Percentiles rank a stretch among this genome's conserved stretches.
These are phyloP conservation scores for Trichoderma sp. DNA, from an alignment of 2,329 filamentous ascomycete species.

Conservation along the genomic window DNA sequence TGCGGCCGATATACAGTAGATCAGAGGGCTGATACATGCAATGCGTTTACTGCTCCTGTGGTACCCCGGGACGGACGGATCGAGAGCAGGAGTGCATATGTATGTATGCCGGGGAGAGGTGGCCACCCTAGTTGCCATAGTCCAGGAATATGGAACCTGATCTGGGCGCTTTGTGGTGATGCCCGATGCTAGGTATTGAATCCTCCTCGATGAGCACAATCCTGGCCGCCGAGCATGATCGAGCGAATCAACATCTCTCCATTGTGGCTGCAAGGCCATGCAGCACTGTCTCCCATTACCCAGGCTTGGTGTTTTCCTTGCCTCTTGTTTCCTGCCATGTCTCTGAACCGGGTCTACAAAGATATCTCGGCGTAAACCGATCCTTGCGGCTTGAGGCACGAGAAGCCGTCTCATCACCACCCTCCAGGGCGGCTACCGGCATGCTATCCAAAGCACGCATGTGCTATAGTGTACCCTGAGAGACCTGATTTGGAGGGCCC, in stretches of 20 bases:
- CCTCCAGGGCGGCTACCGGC: background rate
- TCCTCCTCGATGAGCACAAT: background rate
- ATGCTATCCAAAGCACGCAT: background rate
- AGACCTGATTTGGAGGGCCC: background rate
- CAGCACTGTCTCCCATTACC: background rate
- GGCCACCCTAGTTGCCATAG: background rate
- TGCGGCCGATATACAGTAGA: background rate
- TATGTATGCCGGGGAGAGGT: background rate
- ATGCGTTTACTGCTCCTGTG: background rate
- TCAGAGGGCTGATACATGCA: background rate
- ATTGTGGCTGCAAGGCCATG: no score
- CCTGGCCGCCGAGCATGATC: background rate
- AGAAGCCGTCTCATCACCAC: background rate
- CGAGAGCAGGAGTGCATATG: background rate
- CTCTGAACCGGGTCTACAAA: background rate
- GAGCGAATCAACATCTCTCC: slow-evolving; percentile 1
- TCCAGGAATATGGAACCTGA: background rate
- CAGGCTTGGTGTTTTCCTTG: background rate
- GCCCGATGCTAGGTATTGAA: background rate
- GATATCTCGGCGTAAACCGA: background rate
- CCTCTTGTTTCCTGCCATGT: background rate
- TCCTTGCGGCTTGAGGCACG: background rate
- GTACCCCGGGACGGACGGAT: background rate
- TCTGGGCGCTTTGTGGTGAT: background rate
- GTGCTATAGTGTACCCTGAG: no score